These are phyloP conservation scores for Haematococcus lacustris DNA, from an alignment of 139 green algal genomes.

Conservation along the genomic window DNA sequence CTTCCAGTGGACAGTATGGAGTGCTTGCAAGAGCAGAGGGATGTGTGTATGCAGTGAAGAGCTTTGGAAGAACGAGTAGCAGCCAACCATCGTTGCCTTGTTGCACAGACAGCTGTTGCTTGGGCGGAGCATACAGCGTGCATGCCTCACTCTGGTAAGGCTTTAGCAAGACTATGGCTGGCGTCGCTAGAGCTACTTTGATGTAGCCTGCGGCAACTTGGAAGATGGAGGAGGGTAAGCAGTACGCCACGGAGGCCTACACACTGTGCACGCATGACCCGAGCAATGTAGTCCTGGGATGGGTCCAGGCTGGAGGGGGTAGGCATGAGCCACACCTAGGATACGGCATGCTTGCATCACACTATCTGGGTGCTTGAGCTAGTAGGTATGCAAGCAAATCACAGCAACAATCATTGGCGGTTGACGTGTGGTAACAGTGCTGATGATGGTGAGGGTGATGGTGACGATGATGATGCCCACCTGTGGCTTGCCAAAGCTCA, in stretches of 20 bases:
- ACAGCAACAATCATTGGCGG: background rate
- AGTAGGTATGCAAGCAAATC: background rate
- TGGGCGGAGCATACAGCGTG: too few relatives aligned
- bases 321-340: too few relatives aligned
- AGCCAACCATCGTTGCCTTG: background rate
- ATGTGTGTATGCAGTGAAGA: background rate
- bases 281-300: too few relatives aligned
- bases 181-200: too few relatives aligned
- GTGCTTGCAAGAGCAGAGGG: background rate
- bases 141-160: too few relatives aligned
- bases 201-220: too few relatives aligned
- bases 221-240: too few relatives aligned
- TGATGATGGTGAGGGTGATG: background rate
- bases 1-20: background rate
- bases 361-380: background rate
- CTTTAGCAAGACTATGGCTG: too few relatives aligned
- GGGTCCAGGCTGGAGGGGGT: too few relatives aligned
- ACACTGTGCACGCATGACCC: too few relatives aligned
- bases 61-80: background rate
- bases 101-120: background rate
- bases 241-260: too few relatives aligned
- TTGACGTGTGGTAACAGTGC: background rate
- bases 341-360: background rate
- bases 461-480: background rate
- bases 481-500: background rate